Evolutionary conservation across 176 grass and related monocot genomes (phyloP).

Genomic region (Carex cristatella): DNA sequence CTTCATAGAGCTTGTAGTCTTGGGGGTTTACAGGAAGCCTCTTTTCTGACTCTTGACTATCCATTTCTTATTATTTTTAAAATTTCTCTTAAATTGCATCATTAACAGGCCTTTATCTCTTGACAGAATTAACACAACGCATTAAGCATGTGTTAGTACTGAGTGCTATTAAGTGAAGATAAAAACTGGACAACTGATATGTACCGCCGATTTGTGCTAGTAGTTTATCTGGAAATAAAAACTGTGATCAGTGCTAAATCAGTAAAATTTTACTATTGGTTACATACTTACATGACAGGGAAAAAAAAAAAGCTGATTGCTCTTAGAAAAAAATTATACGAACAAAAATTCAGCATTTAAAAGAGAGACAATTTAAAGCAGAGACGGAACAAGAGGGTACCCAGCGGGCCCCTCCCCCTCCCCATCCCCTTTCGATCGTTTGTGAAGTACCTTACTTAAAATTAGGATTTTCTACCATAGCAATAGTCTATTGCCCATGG

Average conservation of each 20-base stretch:
- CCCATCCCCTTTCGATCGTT: background rate
- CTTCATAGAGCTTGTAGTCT: constrained; percentile 90
- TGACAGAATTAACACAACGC: constrained; percentile 13
- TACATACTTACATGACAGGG: background rate
- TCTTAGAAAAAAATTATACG: background rate
- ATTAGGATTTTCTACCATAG: background rate
- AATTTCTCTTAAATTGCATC: constrained; percentile 22
- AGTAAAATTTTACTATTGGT: background rate
- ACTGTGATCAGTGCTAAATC: background rate
- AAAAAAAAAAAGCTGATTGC: background rate
- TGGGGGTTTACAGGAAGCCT: constrained; percentile 60
- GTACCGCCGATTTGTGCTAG: background rate
- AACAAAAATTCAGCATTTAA: constrained; percentile 1
- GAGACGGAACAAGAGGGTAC: background rate
- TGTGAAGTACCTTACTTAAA: background rate
- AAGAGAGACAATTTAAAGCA: background rate
- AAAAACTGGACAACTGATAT: background rate
- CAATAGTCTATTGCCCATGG: background rate
- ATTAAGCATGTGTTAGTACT: constrained; percentile 19
- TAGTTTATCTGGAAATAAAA: background rate
- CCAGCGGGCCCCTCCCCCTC: background rate
- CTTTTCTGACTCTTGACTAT: constrained; percentile 26
- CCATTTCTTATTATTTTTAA: constrained; percentile 24
- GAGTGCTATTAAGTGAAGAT: background rate
- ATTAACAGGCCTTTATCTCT: constrained; percentile 17